Evolutionary conservation across 192 early-diverging fungal genomes (phyloP).

Genomic region (Coemansia sp.): DNA sequence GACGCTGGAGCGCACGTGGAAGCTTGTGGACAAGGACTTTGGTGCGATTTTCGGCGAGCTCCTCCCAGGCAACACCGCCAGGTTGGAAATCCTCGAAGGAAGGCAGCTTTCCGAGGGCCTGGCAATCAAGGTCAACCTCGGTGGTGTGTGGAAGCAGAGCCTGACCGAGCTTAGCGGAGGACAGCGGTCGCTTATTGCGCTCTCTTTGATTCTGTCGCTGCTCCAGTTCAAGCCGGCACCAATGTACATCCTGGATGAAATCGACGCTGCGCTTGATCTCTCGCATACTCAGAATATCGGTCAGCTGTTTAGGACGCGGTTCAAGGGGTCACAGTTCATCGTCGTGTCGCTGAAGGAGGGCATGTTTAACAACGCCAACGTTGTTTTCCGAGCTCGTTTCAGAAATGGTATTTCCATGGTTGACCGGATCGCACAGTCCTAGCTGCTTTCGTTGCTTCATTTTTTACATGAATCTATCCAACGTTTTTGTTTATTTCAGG

Average conservation of each 20-base stretch:
- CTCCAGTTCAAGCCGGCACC: conserved; percentile 99
- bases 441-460: neutral
- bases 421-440: conserved; percentile 59
- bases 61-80: conserved; percentile 87
- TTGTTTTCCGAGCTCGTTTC: conserved; percentile 92
- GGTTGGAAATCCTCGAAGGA: conserved; percentile 83
- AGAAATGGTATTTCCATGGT: conserved; percentile 93
- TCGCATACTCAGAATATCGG: conserved; percentile 99
- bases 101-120: conserved; percentile 78
- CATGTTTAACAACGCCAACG: conserved; percentile 99
- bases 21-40: conserved; percentile 94
- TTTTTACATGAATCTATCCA: neutral
- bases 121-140: conserved; percentile 92
- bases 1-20: conserved; percentile 84
- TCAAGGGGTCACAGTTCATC: conserved; percentile 97
- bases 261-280: conserved; percentile 96
- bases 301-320: conserved; percentile 83
- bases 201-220: conserved; percentile 93
- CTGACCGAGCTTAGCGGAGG: conserved; percentile 97
- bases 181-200: conserved; percentile 94
- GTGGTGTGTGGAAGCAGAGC: conserved; percentile 96
- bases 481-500: neutral
- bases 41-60: conserved; percentile 94
- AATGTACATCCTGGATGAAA: conserved; percentile 99
- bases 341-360: conserved; percentile 98